Evolutionary conservation across 2,329 filamentous ascomycete species (phyloP), one percentile per base, ranked within the genome.

Genomic region (Fusarium papillatum): DNA sequence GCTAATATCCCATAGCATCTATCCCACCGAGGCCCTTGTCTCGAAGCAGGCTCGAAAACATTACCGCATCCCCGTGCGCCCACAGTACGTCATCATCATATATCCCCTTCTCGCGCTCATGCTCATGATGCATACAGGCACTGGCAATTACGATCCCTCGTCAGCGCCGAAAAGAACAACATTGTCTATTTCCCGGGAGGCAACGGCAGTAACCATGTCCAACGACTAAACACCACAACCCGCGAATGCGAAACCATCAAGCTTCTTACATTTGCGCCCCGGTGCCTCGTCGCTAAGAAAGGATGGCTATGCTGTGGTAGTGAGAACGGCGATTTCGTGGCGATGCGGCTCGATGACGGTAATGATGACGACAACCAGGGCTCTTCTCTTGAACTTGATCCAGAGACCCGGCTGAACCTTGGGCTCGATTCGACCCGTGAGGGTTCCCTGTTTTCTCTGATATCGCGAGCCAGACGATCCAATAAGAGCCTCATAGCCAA

Each of bases 261-360:
- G 64, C 87, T 92, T 36, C 87, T 96, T 76, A 92, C 88, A 76
- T 97, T 93, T 84, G 90, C 84, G 79, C 94, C 96, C n/a, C 91
- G 95, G 85, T 98, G 96, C 83, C 90, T 98, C 9, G 94, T 95
- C n/a, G 94, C 95, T 10, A 93, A 92, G 65, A 91, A 94, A 79
- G 95, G 95, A 64, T 98, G 95, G 93, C 90, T 98, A 43, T 98
- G 95, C 79, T 95, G 96, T 59, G 97, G 96, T 59, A 96, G 96
- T 70, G 94, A 98, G 79, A 91, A 92, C 76, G 97, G 97, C 69
- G 94, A 97, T 81, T 98, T 98, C 81, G 93, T 94, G 36, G 93
- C 95, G 67, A 93, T 98, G 80, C 92, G 90, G 76, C 87, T 96
- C 17, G 82, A 85, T 65, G 86, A 87, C 38, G 78, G 79, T 61